Percentiles rank a stretch among this genome's conserved stretches.
These are phyloP conservation scores for Vanrija sp. DNA, from an alignment of 1,284 basidiomycete species.

Conservation along the genomic window DNA sequence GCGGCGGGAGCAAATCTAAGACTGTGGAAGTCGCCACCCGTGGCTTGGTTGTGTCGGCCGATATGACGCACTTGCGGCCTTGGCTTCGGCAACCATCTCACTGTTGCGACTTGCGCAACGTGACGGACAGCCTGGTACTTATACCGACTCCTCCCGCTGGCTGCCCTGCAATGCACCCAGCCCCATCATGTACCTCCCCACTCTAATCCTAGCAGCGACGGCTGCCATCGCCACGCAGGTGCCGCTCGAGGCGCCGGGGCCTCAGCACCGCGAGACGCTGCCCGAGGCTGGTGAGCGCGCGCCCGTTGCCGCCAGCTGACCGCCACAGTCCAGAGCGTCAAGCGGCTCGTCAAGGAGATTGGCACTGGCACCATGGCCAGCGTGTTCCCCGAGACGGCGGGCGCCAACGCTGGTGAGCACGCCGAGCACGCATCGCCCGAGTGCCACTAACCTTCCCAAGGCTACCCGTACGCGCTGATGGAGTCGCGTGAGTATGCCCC, in stretches of 20 bases:
- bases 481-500: constrained; percentile 43
- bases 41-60: too few species aligned
- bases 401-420: constrained; percentile 30
- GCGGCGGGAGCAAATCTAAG: too few species aligned
- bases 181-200: constrained; percentile 5
- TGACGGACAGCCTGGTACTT: too few species aligned
- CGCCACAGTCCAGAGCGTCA: constrained; percentile 5
- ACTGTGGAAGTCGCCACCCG: too few species aligned
- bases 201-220: background rate
- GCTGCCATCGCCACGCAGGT: background rate
- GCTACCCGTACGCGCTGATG: constrained; percentile 59
- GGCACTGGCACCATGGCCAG: constrained; percentile 41
- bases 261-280: constrained; percentile 23
- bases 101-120: too few species aligned
- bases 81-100: too few species aligned
- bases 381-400: constrained; percentile 31
- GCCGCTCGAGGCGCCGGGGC: background rate
- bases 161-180: background rate
- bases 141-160: too few species aligned
- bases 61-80: too few species aligned
- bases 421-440: background rate
- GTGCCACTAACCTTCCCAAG: constrained; percentile 34
- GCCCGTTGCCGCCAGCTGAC: background rate
- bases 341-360: constrained; percentile 11
- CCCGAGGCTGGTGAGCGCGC: constrained; percentile 25